A percentile compares a stretch with the other conserved stretches of the same genome.
phyloP scores from a whole-genome alignment of 2,329 filamentous ascomycete species.

The Fusarium avenaceum region DNA sequence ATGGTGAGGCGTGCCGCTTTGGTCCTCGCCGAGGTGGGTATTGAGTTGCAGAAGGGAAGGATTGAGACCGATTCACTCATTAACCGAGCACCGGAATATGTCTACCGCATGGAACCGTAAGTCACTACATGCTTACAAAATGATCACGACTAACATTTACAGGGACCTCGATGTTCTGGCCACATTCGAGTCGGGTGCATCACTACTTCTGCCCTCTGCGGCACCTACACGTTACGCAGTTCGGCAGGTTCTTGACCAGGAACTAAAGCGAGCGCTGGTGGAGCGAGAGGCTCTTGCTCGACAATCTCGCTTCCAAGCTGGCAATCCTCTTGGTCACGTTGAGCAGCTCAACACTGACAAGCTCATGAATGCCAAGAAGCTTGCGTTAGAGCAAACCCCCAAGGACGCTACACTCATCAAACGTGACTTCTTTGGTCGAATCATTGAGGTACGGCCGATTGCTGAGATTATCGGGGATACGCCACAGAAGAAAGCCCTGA shows the following conservation, averaged over 20 bases:
- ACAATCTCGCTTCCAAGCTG: constrained; percentile 74
- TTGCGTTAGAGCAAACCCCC: constrained; percentile 52
- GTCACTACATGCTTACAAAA: constrained; percentile 54
- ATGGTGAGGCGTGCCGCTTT: constrained; percentile 85
- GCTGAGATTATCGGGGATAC: constrained; percentile 59
- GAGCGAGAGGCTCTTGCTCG: constrained; percentile 75
- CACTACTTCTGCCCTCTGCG: constrained; percentile 68
- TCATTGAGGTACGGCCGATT: constrained; percentile 65
- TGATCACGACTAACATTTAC: constrained; percentile 24
- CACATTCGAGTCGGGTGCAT: constrained; percentile 77
- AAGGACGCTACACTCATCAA: constrained; percentile 65
- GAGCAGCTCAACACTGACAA: constrained; percentile 55
- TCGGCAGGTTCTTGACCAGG: constrained; percentile 91
- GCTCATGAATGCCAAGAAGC: constrained; percentile 52
- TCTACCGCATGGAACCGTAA: constrained; percentile 96
- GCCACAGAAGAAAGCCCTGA: constrained; percentile 49
- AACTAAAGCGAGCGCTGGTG: constrained; percentile 80
- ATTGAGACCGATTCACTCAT: constrained; percentile 77
- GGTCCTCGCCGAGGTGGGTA: constrained; percentile 85
- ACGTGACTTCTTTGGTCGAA: constrained; percentile 87
- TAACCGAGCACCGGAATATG: constrained; percentile 76
- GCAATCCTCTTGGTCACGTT: constrained; percentile 48
- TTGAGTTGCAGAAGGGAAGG: constrained; percentile 83
- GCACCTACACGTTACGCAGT: constrained; percentile 91
- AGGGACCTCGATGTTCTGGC: constrained; percentile 82